Evolutionary conservation across 768 basidiomycete genomes (phyloP).

Genomic region (Auriculariales sp.): DNA sequence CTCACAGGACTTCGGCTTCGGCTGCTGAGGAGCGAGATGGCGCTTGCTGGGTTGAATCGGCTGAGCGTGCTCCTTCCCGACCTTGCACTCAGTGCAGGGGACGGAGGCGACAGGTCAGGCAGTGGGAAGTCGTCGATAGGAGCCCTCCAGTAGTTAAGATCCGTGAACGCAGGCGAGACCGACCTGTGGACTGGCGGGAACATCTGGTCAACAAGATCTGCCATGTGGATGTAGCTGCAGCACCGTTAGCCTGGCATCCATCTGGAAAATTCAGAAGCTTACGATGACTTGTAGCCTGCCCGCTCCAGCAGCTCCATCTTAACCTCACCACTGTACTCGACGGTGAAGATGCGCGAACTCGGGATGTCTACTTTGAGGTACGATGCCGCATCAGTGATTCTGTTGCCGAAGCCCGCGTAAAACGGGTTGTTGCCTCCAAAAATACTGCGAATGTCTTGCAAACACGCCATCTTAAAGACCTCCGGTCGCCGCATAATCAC

Average conservation of each 20-base stretch:
- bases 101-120: slow-evolving; percentile 73
- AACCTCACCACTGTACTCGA: slow-evolving; percentile 87
- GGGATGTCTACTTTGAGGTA: slow-evolving; percentile 93
- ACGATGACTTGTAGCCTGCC: slow-evolving; percentile 95
- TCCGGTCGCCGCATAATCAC: slow-evolving; percentile 99
- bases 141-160: slow-evolving; percentile 92
- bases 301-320: slow-evolving; percentile 95
- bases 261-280: slow-evolving; percentile 16
- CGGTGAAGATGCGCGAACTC: slow-evolving; percentile 86
- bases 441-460: slow-evolving; percentile 83
- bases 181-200: slow-evolving; percentile 92
- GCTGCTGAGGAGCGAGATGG: neutral
- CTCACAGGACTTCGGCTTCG: neutral
- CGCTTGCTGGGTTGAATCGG: slow-evolving; percentile 1
- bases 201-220: slow-evolving; percentile 98
- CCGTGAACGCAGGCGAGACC: slow-evolving; percentile 81
- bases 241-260: slow-evolving; percentile 2
- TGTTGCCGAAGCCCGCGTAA: slow-evolving; percentile 95
- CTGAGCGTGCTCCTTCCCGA: slow-evolving; percentile 74
- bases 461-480: slow-evolving; percentile 99
- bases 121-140: slow-evolving; percentile 62
- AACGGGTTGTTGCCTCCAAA: slow-evolving; percentile 76
- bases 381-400: slow-evolving; percentile 96
- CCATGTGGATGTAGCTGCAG: slow-evolving; percentile 90
- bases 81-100: slow-evolving; percentile 85